phyloP scores from a whole-genome alignment of 1,139 yeast genomes.

The Debaryomycetaceae sp. region DNA sequence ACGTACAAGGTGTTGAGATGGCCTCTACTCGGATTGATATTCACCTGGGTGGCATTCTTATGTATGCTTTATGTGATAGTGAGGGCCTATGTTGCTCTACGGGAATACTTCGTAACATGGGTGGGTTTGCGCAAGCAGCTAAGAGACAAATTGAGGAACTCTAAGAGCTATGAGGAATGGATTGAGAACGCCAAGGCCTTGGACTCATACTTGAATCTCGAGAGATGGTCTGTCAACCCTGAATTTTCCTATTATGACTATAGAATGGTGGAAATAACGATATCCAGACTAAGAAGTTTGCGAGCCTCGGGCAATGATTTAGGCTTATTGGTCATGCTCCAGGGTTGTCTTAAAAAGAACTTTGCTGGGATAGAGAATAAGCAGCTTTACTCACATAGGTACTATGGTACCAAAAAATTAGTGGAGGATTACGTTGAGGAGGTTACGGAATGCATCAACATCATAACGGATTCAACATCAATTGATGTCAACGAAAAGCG shows the following conservation, averaged over 20 bases:
- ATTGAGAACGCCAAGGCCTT: conserved; percentile 51
- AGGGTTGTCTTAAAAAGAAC: conserved; percentile 66
- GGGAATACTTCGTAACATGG: conserved; percentile 60
- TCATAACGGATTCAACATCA: conserved; percentile 35
- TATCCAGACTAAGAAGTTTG: conserved; percentile 38
- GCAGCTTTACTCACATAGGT: conserved; percentile 66
- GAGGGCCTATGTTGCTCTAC: conserved; percentile 60
- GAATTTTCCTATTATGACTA: conserved; percentile 69
- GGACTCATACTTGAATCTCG: conserved; percentile 56
- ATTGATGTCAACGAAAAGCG: conserved; percentile 43
- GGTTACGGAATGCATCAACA: conserved; percentile 46
- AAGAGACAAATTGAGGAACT: conserved; percentile 46
- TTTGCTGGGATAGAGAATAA: conserved; percentile 80
- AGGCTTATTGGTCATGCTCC: conserved; percentile 54
- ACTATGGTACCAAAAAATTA: conserved; percentile 67
- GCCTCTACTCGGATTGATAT: conserved; percentile 55
- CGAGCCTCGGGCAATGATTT: conserved; percentile 32
- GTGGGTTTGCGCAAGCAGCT: conserved; percentile 53
- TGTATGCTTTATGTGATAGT: conserved; percentile 49
- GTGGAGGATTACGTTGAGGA: conserved; percentile 56
- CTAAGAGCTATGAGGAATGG: conserved; percentile 62
- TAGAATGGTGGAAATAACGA: conserved; percentile 51
- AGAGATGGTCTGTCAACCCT: conserved; percentile 63
- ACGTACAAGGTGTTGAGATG: conserved; percentile 59
- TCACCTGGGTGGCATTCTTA: conserved; percentile 52